Conservation (phyloP, 768 basidiomycete species). For the Serendipita sp. region DNA sequence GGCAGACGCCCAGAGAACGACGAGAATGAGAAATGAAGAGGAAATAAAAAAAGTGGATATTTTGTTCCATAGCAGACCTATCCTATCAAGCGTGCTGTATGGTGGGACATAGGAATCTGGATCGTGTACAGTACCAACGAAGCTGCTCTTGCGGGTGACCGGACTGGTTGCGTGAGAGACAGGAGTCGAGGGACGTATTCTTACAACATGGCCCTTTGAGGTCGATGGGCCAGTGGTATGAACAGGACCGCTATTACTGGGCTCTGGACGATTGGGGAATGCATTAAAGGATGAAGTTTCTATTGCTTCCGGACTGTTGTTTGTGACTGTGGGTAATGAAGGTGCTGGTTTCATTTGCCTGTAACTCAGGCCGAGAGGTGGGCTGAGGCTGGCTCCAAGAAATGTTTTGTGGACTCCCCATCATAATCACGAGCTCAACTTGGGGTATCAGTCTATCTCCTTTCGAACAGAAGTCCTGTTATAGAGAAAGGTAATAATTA, state of each 20-base stretch:
- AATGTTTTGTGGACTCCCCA: neutral
- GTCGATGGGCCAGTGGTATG: neutral
- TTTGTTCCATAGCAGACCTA: neutral
- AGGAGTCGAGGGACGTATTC: neutral
- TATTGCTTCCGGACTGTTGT: neutral
- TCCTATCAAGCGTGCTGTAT: neutral
- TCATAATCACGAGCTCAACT: neutral
- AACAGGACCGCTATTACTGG: neutral
- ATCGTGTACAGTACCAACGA: conserved; percentile 2
- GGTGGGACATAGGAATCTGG: neutral
- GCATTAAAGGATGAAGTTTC: neutral
- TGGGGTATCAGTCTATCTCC: neutral
- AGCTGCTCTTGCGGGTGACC: neutral
- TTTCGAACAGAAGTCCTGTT: too few relatives aligned
- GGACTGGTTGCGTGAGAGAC: neutral
- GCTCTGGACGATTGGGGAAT: neutral
- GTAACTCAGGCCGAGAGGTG: neutral
- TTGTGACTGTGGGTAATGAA: neutral
- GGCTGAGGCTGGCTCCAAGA: conserved; percentile 1
- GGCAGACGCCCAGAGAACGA: conserved; percentile 27
- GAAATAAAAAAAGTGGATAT: conserved; percentile 16
- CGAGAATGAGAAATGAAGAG: conserved; percentile 24
- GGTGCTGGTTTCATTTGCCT: conserved; percentile 1
- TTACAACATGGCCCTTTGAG: neutral
- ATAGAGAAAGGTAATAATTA: neutral